phyloP scores from a whole-genome alignment of 352 stramenopile species.

The Phytophthora pisi region DNA sequence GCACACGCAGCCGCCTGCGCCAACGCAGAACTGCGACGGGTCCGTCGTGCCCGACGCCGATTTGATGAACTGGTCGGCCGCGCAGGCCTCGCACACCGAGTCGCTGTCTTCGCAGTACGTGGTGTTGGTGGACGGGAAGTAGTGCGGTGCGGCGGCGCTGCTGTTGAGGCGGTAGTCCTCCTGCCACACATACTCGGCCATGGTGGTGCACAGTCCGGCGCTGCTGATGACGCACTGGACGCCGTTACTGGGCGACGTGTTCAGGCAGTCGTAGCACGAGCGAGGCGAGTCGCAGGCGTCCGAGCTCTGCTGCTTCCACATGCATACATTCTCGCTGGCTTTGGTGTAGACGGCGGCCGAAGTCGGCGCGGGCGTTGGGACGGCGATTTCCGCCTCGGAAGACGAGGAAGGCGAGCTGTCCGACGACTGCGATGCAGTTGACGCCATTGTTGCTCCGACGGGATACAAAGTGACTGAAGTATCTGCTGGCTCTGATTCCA shows the following conservation, averaged over 20 bases:
- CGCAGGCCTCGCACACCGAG: slow-evolving; percentile 20
- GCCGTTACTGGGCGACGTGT: slow-evolving; percentile 22
- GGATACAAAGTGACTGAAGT: slow-evolving; percentile 1
- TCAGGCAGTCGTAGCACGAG: slow-evolving; percentile 49
- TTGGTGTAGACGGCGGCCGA: slow-evolving; percentile 12
- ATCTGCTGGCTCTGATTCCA: not conserved
- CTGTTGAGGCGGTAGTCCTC: slow-evolving; percentile 39
- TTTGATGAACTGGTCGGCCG: slow-evolving; percentile 18
- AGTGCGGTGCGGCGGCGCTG: slow-evolving; percentile 32
- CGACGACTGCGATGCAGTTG: not conserved
- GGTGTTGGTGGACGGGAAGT: slow-evolving; percentile 40
- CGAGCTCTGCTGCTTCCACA: slow-evolving; percentile 33
- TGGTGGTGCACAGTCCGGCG: slow-evolving; percentile 37
- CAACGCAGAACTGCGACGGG: slow-evolving; percentile 41
- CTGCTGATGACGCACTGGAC: slow-evolving; percentile 37
- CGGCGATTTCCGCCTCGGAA: not conserved
- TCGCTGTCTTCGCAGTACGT: slow-evolving; percentile 50
- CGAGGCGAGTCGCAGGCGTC: slow-evolving; percentile 37
- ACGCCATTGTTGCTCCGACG: not conserved
- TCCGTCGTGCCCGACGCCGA: slow-evolving; percentile 19
- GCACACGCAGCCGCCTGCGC: slow-evolving; percentile 36
- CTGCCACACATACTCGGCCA: slow-evolving; percentile 35
- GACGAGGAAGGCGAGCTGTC: not conserved
- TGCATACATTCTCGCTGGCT: slow-evolving; percentile 43
- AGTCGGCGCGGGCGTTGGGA: slow-evolving; percentile 10